A percentile compares a stretch with the other conserved stretches of the same genome.
Conservation (phyloP, 305 asterid species). For the Plantago lanceolata region DNA sequence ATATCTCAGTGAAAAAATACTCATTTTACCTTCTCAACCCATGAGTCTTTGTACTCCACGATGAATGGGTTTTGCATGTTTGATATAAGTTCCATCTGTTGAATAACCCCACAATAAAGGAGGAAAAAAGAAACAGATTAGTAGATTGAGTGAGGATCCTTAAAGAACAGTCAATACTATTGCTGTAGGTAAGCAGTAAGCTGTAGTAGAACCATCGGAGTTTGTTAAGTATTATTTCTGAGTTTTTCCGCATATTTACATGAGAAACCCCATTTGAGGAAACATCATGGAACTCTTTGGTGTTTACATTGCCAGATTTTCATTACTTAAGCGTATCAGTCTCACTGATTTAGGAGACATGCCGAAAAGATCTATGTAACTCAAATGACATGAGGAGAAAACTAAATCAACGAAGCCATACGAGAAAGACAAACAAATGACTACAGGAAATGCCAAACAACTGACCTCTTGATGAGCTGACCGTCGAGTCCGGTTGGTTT, state of each 20-base stretch:
- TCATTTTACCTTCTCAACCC: conserved; percentile 89
- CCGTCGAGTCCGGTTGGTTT: conserved; percentile 87
- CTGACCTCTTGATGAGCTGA: conserved; percentile 95
- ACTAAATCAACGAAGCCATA: too few species aligned
- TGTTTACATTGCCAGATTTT: too few species aligned
- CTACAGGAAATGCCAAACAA: conserved; percentile 18
- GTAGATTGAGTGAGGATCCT: not conserved
- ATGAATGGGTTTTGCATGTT: conserved; percentile 75
- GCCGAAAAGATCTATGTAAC: too few species aligned
- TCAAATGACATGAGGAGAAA: too few species aligned
- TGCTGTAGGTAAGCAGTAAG: not conserved
- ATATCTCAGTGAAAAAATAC: conserved; percentile 5
- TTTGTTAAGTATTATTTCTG: not conserved
- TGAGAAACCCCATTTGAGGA: too few species aligned
- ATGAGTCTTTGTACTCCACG: conserved; percentile 93
- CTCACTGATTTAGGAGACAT: too few species aligned
- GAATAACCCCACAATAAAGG: conserved; percentile 5
- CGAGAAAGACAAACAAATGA: not conserved
- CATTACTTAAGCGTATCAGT: too few species aligned
- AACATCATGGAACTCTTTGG: too few species aligned
- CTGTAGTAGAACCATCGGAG: not conserved
- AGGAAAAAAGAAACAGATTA: not conserved
- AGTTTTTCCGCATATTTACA: too few species aligned
- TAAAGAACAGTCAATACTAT: not conserved
- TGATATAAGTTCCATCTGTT: conserved; percentile 86